Evolutionary conservation across 192 early-diverging fungal species (phyloP).

Genomic region (Rhizophagus clarus): DNA sequence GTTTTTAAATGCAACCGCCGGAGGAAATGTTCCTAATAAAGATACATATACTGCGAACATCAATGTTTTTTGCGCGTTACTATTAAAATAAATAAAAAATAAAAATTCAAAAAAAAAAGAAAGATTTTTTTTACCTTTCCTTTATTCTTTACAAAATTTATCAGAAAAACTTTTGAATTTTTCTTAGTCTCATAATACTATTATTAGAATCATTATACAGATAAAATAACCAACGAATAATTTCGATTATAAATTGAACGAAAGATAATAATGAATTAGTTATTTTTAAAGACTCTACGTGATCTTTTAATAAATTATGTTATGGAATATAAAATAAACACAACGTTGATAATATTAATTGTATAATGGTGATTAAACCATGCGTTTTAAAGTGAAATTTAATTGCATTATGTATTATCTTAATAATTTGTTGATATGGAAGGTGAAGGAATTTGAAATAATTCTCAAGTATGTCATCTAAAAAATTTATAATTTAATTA

Average conservation of each 20-base stretch:
- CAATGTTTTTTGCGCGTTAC: constrained; percentile 35
- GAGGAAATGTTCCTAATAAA: constrained; percentile 37
- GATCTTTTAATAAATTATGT: constrained; percentile 15
- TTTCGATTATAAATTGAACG: constrained; percentile 23
- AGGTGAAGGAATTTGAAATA: neutral
- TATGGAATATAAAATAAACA: constrained; percentile 18
- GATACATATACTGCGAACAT: constrained; percentile 40
- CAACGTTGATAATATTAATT: constrained; percentile 2
- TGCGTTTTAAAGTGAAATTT: constrained; percentile 14
- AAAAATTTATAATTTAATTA: no score
- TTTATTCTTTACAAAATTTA: constrained; percentile 3
- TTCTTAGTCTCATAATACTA: neutral
- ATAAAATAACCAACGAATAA: constrained; percentile 14
- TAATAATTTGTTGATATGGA: neutral
- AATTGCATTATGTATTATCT: neutral
- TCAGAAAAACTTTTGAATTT: neutral
- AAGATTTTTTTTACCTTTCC: neutral
- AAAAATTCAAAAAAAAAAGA: neutral
- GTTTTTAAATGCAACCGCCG: constrained; percentile 10
- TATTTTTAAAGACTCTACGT: neutral
- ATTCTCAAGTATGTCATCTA: no score
- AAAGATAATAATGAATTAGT: neutral
- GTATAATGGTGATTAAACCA: constrained; percentile 7
- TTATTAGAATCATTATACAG: neutral
- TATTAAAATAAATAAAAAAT: constrained; percentile 9